Evolutionary conservation across 2,329 filamentous ascomycete genomes (phyloP).

Genomic region (Aspergillus piperis): DNA sequence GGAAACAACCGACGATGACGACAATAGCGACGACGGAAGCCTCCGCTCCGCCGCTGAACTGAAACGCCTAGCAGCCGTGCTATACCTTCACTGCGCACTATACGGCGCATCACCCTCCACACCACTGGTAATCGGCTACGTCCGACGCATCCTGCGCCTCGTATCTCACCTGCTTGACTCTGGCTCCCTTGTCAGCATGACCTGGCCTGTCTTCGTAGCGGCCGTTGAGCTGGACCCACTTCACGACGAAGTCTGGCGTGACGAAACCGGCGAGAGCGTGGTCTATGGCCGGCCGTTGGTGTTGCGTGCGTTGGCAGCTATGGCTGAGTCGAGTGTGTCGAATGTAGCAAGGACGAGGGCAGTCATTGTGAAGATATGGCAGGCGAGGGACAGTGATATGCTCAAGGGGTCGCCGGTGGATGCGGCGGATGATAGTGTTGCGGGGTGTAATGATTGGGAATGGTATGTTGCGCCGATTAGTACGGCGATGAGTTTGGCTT

Average conservation of each 20-base stretch:
- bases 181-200: slow-evolving; percentile 37
- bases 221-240: slow-evolving; percentile 45
- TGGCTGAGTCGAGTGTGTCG: slow-evolving; percentile 44
- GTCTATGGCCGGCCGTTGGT: slow-evolving; percentile 43
- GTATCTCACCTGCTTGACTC: slow-evolving; percentile 38
- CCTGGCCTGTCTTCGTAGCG: slow-evolving; percentile 49
- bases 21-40: slow-evolving; percentile 36
- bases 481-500: slow-evolving; percentile 46
- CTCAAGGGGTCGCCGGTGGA: slow-evolving; percentile 25
- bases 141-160: slow-evolving; percentile 39
- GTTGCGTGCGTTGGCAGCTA: slow-evolving; percentile 42
- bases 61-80: slow-evolving; percentile 46
- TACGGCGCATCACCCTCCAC: slow-evolving; percentile 46
- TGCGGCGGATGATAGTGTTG: slow-evolving; percentile 5
- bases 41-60: slow-evolving; percentile 44
- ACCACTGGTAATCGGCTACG: slow-evolving; percentile 33
- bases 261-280: slow-evolving; percentile 18
- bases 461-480: slow-evolving; percentile 46
- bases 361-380: slow-evolving; percentile 53
- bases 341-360: slow-evolving; percentile 50
- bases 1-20: slow-evolving; percentile 26
- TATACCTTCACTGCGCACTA: slow-evolving; percentile 52
- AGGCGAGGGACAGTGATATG: slow-evolving; percentile 43
- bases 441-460: slow-evolving; percentile 45
- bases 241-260: slow-evolving; percentile 40